Conservation (phyloP, 2,329 filamentous ascomycete species). For the Tolypocladium cylindrosporum region DNA sequence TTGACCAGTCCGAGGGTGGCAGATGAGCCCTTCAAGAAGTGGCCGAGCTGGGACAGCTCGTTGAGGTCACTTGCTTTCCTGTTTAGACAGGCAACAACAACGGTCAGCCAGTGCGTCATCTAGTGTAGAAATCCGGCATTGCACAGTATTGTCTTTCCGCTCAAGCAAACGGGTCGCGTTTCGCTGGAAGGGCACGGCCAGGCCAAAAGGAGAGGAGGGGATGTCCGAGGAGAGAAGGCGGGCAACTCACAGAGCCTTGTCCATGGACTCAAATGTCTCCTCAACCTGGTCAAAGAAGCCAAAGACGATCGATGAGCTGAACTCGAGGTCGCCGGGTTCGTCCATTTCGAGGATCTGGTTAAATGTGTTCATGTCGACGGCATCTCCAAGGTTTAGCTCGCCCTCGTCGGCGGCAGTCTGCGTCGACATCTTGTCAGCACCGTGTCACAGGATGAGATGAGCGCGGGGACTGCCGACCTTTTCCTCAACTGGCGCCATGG, state of each 20-base stretch:
- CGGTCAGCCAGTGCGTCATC: conserved; percentile 2
- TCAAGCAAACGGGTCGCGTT: not conserved
- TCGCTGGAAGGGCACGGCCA: not conserved
- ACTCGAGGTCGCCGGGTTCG: conserved; percentile 76
- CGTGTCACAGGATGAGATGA: not conserved
- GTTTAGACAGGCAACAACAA: conserved; percentile 1
- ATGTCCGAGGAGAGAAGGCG: not conserved
- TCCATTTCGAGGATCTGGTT: conserved; percentile 98
- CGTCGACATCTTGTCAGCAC: not conserved
- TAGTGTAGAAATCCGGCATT: not conserved
- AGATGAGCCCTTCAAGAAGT: conserved; percentile 96
- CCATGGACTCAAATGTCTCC: conserved; percentile 77
- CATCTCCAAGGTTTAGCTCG: conserved; percentile 55
- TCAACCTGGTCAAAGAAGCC: conserved; percentile 91
- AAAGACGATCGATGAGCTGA: conserved; percentile 79
- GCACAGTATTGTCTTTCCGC: not conserved
- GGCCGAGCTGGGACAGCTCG: conserved; percentile 74
- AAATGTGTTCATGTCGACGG: conserved; percentile 73
- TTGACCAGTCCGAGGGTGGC: conserved; percentile 86
- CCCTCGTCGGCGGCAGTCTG: conserved; percentile 35
- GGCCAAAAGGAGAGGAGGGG: not conserved
- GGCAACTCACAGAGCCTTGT: conserved; percentile 63
- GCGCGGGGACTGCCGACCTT: conserved; percentile 15
- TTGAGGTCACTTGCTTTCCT: conserved; percentile 60
- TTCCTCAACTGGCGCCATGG: conserved; percentile 21